Base-by-base conservation (phyloP, 2,329 filamentous ascomycete genomes). In the Neonectria magnoliae region DNA sequence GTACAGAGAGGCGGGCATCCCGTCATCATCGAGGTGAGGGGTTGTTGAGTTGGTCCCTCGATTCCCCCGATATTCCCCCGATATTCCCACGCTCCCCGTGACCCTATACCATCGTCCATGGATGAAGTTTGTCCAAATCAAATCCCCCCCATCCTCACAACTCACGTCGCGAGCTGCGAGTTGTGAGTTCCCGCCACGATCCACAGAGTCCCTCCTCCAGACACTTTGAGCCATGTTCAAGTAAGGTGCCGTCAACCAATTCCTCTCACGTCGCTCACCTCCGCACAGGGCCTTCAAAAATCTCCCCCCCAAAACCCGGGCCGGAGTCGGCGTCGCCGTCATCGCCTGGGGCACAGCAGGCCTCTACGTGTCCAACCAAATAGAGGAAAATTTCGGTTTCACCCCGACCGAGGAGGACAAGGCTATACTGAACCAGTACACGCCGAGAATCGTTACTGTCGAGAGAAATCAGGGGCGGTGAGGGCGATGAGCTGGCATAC, bases 311-410 rank as follows among this genome's bases (percentile, higher is more conserved):
- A 90, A 87, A 71, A 91, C 91, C 25, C 91, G 92, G 61, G 80
- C 93, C 45, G 80, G 90, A 52, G 84, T 97, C 67, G 94, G 94
- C 71, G 77, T 89, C 53, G 91, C 89, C 71, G 80, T 97, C 69
- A 88, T 97, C 75, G 87, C 87, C 36, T 97, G 93, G 88, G 93
- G 93, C 14, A 81, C 83, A 44, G 81, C 88, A 44, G 94, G 93
- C 16, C 84, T 96, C n/a, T 90, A 91, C 75, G 75, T 92, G 18
- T 89, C 91, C 5, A 91, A 95, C 75, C 84, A 84, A 62, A 88
- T 91, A 16, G 94, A 95, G 79, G 86, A 91, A 75, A 88, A 85
- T 45, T 85, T 94, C 65, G 92, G 91, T 7, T 86, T 93, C 77
- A 89, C 86, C 42, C 88, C 94, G 1, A 91, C 89, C 1, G 89